phyloP scores from a whole-genome alignment of 208 protist genomes.

The Trypanosoma avium region DNA sequence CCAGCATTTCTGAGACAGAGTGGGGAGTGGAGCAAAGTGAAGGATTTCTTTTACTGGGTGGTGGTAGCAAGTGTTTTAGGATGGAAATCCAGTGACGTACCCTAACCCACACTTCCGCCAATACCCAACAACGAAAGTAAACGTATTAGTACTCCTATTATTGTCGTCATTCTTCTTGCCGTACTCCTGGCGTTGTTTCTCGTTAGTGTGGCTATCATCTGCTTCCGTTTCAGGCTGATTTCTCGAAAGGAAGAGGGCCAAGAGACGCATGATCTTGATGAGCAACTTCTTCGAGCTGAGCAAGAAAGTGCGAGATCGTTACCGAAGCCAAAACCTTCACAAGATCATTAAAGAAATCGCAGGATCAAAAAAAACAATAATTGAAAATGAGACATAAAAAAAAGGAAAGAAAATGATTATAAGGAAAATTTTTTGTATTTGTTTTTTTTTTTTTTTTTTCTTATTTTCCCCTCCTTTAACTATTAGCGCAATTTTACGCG shows the following conservation, averaged over 20 bases:
- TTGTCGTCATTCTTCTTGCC: conserved; percentile 11
- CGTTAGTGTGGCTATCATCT: neutral
- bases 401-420: too few species aligned
- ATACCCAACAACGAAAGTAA: neutral
- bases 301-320: conserved; percentile 3
- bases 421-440: too few species aligned
- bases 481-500: too few species aligned
- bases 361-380: neutral
- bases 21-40: conserved; percentile 8
- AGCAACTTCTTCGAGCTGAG: conserved; percentile 2
- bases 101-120: neutral
- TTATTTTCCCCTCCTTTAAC: too few species aligned
- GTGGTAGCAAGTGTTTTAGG: neutral
- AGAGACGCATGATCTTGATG: neutral
- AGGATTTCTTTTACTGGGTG: conserved; percentile 24
- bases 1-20: conserved; percentile 5
- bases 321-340: neutral
- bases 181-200: neutral
- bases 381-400: too few species aligned
- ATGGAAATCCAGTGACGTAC: conserved; percentile 1
- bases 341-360: neutral
- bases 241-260: neutral
- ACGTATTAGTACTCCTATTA: neutral
- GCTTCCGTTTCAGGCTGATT: too few species aligned
- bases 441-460: too few species aligned